Evolutionary conservation across 768 basidiomycete genomes (phyloP).

Genomic region (Rhodotorula graminis): DNA sequence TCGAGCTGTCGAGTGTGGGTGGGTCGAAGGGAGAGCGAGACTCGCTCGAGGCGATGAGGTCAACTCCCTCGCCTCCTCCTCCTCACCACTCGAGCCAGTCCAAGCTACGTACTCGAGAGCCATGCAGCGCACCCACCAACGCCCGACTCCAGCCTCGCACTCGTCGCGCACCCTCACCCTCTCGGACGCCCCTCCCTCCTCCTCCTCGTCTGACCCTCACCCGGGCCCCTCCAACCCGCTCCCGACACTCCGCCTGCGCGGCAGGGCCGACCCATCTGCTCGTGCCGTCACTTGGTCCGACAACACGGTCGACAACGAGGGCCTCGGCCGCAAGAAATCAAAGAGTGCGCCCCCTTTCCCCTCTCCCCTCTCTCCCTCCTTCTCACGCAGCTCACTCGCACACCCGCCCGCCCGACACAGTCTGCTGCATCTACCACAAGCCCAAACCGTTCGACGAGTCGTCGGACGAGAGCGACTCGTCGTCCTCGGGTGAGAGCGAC

Average conservation of each 20-base stretch:
- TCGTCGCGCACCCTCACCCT: not conserved
- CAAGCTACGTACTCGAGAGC: too few relatives aligned
- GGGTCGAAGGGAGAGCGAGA: too few relatives aligned
- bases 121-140: not conserved
- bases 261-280: constrained; percentile 53
- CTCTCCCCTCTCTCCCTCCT: too few relatives aligned
- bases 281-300: constrained; percentile 11
- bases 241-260: constrained; percentile 75
- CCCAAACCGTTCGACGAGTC: constrained; percentile 37
- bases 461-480: constrained; percentile 20
- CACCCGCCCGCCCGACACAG: not conserved
- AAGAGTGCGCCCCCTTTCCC: constrained; percentile 4
- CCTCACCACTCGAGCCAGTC: too few relatives aligned
- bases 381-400: not conserved
- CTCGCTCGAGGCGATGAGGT: too few relatives aligned
- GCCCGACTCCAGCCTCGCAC: not conserved
- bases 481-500: not conserved
- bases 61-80: too few relatives aligned
- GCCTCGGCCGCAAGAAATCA: constrained; percentile 18
- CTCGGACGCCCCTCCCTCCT: not conserved
- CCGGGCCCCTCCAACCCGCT: not conserved
- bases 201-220: not conserved
- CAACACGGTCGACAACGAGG: constrained; percentile 25
- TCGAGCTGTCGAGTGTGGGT: too few relatives aligned
- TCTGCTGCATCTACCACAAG: constrained; percentile 41